These are phyloP conservation scores for Radiomyces spectabilis DNA, from an alignment of 192 early-diverging fungal genomes.

Conservation along the genomic window DNA sequence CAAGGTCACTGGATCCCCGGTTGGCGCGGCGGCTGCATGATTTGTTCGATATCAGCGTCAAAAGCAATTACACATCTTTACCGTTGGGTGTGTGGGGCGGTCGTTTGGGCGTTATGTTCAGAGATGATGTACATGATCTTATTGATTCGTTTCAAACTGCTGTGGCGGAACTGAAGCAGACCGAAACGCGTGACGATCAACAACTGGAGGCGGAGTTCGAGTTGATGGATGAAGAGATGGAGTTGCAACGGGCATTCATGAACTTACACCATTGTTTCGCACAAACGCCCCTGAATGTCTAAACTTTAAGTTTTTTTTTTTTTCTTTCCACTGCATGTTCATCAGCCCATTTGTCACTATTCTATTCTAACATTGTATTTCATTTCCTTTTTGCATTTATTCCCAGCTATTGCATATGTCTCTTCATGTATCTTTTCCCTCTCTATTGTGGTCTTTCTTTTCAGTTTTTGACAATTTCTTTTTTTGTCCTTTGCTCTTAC, in stretches of 20 bases:
- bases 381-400: too few species aligned
- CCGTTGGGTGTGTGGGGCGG: slow-evolving; percentile 14
- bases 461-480: too few species aligned
- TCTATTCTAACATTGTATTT: too few species aligned
- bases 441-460: too few species aligned
- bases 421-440: too few species aligned
- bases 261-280: slow-evolving; percentile 2
- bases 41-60: neutral
- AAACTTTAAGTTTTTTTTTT: too few species aligned
- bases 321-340: too few species aligned
- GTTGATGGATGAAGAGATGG: neutral
- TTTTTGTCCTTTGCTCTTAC: too few species aligned
- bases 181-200: neutral
- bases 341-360: too few species aligned
- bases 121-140: slow-evolving; percentile 10
- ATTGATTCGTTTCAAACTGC: neutral
- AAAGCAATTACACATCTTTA: neutral
- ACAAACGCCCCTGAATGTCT: too few species aligned
- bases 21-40: neutral
- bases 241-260: slow-evolving; percentile 2
- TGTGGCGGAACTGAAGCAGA: neutral
- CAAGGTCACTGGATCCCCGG: neutral
- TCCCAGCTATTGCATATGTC: too few species aligned
- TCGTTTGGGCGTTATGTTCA: slow-evolving; percentile 15
- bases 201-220: neutral